These are phyloP conservation scores for Trichoderma brevicompactum DNA, from an alignment of 2,329 filamentous ascomycete species.

Conservation along the genomic window DNA sequence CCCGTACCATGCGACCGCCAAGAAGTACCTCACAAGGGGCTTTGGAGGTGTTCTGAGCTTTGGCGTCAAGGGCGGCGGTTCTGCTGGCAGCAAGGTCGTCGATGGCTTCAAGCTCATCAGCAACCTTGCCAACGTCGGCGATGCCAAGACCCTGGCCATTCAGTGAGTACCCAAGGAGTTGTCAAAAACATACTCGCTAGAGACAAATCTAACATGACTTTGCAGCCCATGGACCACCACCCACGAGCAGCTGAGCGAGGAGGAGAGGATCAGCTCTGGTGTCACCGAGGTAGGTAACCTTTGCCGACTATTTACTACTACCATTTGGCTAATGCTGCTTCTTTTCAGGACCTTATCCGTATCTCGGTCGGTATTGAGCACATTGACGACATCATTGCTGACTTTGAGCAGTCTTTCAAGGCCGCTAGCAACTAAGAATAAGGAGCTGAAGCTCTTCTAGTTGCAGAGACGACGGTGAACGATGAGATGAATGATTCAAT, in stretches of 20 bases:
- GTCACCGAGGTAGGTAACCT: slow-evolving; percentile 67
- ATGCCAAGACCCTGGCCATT: slow-evolving; percentile 92
- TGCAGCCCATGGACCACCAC: slow-evolving; percentile 83
- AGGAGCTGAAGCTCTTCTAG: background rate
- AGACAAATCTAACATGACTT: background rate
- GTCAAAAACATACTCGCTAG: background rate
- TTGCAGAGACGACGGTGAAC: background rate
- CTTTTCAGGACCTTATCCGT: slow-evolving; percentile 76
- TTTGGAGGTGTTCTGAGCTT: slow-evolving; percentile 92
- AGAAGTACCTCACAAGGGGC: slow-evolving; percentile 83
- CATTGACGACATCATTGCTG: slow-evolving; percentile 94
- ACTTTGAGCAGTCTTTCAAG: slow-evolving; percentile 90
- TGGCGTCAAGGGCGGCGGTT: slow-evolving; percentile 85
- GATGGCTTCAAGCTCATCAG: slow-evolving; percentile 95
- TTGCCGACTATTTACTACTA: background rate
- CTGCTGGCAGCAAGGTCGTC: slow-evolving; percentile 84
- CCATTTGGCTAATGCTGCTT: background rate
- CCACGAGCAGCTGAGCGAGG: slow-evolving; percentile 84
- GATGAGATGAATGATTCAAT: background rate
- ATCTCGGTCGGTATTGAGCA: slow-evolving; percentile 96
- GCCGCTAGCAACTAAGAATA: slow-evolving; percentile 45
- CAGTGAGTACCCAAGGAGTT: slow-evolving; percentile 53
- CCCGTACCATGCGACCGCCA: slow-evolving; percentile 76
- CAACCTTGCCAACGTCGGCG: slow-evolving; percentile 94
- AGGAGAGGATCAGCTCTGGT: slow-evolving; percentile 80